Conservation (phyloP, 805 yeast species). For the Hanseniaspora vineae region DNA sequence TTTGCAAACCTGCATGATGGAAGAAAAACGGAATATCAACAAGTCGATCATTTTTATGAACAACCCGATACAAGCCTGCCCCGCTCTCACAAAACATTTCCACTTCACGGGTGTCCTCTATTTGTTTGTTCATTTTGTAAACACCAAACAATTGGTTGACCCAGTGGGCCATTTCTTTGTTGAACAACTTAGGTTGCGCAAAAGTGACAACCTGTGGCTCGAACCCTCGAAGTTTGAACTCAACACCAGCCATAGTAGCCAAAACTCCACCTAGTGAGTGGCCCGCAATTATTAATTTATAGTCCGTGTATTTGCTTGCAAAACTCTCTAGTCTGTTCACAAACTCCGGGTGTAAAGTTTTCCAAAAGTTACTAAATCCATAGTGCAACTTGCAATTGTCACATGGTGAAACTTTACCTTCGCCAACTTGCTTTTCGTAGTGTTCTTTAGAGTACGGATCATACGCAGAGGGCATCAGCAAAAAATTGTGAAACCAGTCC, state of each 20-base stretch:
- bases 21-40: conserved; percentile 46
- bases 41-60: conserved; percentile 44
- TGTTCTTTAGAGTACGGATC: conserved; percentile 27
- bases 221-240: conserved; percentile 39
- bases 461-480: conserved; percentile 33
- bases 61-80: conserved; percentile 33
- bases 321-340: conserved; percentile 25
- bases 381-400: conserved; percentile 44
- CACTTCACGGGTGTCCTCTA: conserved; percentile 16
- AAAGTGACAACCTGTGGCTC: conserved; percentile 43
- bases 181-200: conserved; percentile 59
- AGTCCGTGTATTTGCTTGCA: conserved; percentile 30
- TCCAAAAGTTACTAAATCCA: conserved; percentile 44
- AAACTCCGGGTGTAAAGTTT: conserved; percentile 28
- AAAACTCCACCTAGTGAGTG: conserved; percentile 73
- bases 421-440: conserved; percentile 13
- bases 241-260: conserved; percentile 50
- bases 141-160: conserved; percentile 38
- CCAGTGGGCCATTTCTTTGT: conserved; percentile 34
- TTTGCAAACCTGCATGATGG: conserved; percentile 40
- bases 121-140: conserved; percentile 15
- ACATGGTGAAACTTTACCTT: conserved; percentile 26
- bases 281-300: conserved; percentile 44
- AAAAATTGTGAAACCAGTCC: conserved; percentile 54
- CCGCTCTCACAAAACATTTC: not conserved